Base-by-base conservation (phyloP, 139 green algal genomes). In the Eudorina sp. region DNA sequence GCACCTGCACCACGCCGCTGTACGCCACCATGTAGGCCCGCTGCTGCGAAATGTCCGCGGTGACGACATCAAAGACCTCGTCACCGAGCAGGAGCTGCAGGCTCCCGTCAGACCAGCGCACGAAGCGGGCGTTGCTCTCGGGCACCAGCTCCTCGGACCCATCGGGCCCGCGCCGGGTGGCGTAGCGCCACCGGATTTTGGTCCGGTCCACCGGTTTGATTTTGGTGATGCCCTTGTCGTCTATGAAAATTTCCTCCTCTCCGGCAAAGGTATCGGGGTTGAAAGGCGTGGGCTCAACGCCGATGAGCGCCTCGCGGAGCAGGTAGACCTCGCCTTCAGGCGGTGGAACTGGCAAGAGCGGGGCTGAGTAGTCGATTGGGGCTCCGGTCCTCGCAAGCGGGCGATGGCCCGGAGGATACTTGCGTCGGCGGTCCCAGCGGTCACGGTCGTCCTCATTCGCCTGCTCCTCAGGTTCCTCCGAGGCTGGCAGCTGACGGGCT, bases 101-200 rank as follows among this genome's bases (percentile, higher is more conserved):
- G 62, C 70, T 92, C 84, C 96, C 96, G 53, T 98, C 96, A 5
- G 92, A 95, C 96, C 96, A 98, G 36, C 93, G 90, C 45, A 98
- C 94, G 69, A 97, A 94, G 34, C 95, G 92, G 4, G 96, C 93
- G 77, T 98, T 98, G 91, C 92, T 96, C 87, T 98, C 89, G 8
- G 43, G 90, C 19, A 91, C 84, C n/a, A 86, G 11, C 41, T 86
- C 41, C 38, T 90, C 83, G 19, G 38, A 48, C 38, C 89, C 79
- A 62, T 89, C 41, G 53, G 64, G n/a, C 19, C n/a, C 66, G 9
- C 29, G 48, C 6, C 36, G 46, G 19, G 13, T 43, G 4, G 29
- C 82, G 25, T 88, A 88, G 46, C 66, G 87, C 85, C 70, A 91
- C 62, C 55, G 60, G 18, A 72, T 69, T 66, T 80, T 91, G 60